Percentiles rank a stretch among this genome's conserved stretches.
Conservation (phyloP, 192 early-diverging fungal species). For the Coemansia sp. region DNA sequence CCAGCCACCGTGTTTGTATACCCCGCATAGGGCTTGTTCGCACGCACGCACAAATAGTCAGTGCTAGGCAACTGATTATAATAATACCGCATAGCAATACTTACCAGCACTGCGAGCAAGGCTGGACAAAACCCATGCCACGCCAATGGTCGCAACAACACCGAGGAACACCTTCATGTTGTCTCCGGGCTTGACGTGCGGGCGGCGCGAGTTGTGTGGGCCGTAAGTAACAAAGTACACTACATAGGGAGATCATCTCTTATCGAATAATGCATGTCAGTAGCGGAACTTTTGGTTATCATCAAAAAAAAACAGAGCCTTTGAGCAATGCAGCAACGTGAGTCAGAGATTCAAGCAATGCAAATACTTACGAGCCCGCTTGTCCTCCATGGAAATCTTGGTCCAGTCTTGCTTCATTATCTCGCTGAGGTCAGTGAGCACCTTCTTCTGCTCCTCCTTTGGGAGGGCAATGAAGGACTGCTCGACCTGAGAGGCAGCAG, state of each 20-base stretch:
- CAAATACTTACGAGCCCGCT: conserved; percentile 73
- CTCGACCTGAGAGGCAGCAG: conserved; percentile 47
- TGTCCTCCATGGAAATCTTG: conserved; percentile 87
- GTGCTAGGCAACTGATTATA: neutral
- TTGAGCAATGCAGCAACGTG: neutral
- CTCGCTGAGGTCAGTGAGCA: conserved; percentile 78
- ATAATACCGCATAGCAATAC: conserved; percentile 27
- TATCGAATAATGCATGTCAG: neutral
- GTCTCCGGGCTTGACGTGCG: conserved; percentile 69
- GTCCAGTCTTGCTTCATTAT: conserved; percentile 97
- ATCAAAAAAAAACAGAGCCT: neutral
- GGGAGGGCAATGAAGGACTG: conserved; percentile 70
- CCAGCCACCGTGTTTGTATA: neutral
- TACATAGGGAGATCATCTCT: conserved; percentile 12
- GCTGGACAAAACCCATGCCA: conserved; percentile 61
- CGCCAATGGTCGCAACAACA: conserved; percentile 60
- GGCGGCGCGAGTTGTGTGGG: conserved; percentile 85
- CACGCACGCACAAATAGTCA: neutral
- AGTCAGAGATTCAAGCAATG: conserved; percentile 22
- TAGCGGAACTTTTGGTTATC: neutral
- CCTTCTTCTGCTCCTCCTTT: conserved; percentile 79
- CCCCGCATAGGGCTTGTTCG: neutral
- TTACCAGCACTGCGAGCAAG: conserved; percentile 59
- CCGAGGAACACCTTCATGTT: conserved; percentile 70
- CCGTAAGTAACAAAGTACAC: conserved; percentile 97